phyloP scores from a whole-genome alignment of 169 alveolate species.

The Sarcocystis neurona region DNA sequence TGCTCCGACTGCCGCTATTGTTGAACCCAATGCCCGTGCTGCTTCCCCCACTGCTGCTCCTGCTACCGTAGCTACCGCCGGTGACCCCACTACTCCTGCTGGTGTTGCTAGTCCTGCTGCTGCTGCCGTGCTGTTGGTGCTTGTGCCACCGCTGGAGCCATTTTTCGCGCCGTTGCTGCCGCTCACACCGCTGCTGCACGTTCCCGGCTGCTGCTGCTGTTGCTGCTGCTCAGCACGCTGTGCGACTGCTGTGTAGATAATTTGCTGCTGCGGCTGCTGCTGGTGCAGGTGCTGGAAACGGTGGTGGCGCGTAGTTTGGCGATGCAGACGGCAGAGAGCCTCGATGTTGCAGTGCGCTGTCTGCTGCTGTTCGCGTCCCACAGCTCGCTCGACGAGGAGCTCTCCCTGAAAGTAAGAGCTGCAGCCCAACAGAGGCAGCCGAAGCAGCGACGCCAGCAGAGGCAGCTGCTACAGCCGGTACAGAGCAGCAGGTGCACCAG shows the following conservation, averaged over 20 bases:
- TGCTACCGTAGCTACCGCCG: not conserved
- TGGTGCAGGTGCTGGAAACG: not conserved
- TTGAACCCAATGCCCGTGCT: too few relatives aligned
- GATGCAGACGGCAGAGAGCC: constrained; percentile 11
- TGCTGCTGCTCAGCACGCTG: not conserved
- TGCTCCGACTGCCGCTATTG: too few relatives aligned
- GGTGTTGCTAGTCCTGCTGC: too few relatives aligned
- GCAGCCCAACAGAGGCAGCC: not conserved
- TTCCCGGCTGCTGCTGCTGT: not conserved
- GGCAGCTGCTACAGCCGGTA: too few relatives aligned
- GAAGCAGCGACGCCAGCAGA: too few relatives aligned
- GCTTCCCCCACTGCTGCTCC: not conserved
- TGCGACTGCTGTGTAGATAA: too few relatives aligned
- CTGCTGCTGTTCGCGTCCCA: not conserved
- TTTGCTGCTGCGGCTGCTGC: not conserved
- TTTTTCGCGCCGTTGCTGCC: not conserved
- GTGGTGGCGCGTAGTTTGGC: not conserved
- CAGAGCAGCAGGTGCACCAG: too few relatives aligned
- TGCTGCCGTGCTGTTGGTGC: not conserved
- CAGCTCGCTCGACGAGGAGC: not conserved
- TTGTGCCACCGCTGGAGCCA: not conserved
- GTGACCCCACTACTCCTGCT: not conserved
- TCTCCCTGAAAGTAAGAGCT: not conserved
- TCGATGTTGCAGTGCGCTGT: constrained; percentile 10
- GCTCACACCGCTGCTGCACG: not conserved